Base-by-base conservation (phyloP, 2,329 filamentous ascomycete species). In the Sporothrix globosa region DNA sequence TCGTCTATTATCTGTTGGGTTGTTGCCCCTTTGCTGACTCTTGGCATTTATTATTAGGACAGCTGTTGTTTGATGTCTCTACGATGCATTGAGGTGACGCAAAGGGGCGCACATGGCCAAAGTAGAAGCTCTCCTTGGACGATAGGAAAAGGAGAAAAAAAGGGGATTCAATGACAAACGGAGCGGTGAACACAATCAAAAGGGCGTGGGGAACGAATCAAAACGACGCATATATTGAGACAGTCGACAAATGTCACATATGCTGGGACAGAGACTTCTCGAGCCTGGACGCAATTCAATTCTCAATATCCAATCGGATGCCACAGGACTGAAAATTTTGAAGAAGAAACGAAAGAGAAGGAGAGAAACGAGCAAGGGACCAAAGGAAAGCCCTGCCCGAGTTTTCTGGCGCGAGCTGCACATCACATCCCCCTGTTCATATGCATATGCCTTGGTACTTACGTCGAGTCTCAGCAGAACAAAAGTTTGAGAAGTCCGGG, bases 121-220 rank as follows among this genome's bases (percentile, higher is more conserved):
- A 30, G 44, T 30, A 17, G 41, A 52, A 34, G 34, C 34, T 50
- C 21, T 70, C 65, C 68, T 67, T 70, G 70, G 72, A 67, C 44
- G 17, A 17, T 11, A 17, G 11, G 27, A 52, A 52, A 11, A 19
- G 10, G 2, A 11, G 13, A 9, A 44, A n/a, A 54, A 67, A 56
- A 17, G n/a, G 27, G 48, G 30, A 44, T 52, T 27, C 13, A 4
- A 11, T 27, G 14, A 24, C 4, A 14, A 17, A 27, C 19, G n/a
- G 27, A 13, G 34, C 30, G 50, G 30, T 24, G 48, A 56, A 19
- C n/a, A 13, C 19, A 17, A 21, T 9, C 56, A 44, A 24, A 9
- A 17, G 34, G 44, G 14, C n/a, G 14, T 9, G 34, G 14, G 7
- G 11, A 39, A 39, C 17, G 48, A 50, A 21, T 3, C 9, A 19